Evolutionary conservation across 2,329 filamentous ascomycete species (phyloP), one percentile per base, ranked within the genome.

Genomic region (Coniella vitis): DNA sequence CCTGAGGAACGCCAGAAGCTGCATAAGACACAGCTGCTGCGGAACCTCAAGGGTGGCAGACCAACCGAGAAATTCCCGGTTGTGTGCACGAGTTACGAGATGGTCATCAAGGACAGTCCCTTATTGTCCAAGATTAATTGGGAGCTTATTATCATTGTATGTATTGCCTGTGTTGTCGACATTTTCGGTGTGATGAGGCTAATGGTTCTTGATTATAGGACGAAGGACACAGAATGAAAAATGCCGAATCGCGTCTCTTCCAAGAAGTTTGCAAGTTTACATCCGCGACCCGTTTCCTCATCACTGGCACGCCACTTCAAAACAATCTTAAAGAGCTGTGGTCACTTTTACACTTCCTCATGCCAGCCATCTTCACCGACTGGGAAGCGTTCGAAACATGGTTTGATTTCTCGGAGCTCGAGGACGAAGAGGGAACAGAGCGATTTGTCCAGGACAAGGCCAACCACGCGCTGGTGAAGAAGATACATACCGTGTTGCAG

Each of bases 221-320:
- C 57, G 93, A 98, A 68, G 93, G 93, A 0, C 93, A 98, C 63
- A 85, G 93, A 1, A 83, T 98, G 76, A 98, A 98, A 71, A 98
- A 98, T 56, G 85, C 95, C 54, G 90, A 97, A 43, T 94, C 91
- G 25, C 87, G 88, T 50, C 74, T 98, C 0, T 95, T 97, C 55
- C 85, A 88, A 41, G 89, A 95, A 56, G 70, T 98, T 0, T 82
- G 93, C 55, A 84, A 86, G 0, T 97, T 97, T 60, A 83, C 84
- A 20, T 97, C 91, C 0, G 89, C 90, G 0, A 96, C 94, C 36
- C 79, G 93, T 48, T 75, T 98, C 0, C 76, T 98, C 1, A 95
- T 98, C 31, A 97, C 93, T 0, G 93, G 93, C 8, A 98, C 93
- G 0, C 93, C 93, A 0, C 69, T 98, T 0, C 93, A 98, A 56